Evolutionary conservation across 1,284 basidiomycete species (phyloP).

Genomic region (Boletus nobilissimus): DNA sequence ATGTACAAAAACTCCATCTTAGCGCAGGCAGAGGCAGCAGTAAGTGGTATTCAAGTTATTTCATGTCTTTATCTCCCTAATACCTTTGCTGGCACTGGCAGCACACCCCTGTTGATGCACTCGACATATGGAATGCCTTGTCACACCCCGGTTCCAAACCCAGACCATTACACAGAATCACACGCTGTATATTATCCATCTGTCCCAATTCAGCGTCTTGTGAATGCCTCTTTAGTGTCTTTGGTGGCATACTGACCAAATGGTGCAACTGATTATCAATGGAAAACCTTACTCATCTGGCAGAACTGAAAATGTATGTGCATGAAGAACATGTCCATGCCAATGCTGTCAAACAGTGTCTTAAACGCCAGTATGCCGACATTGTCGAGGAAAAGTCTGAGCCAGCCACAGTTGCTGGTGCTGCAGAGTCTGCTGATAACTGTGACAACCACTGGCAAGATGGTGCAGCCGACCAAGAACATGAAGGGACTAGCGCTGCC

Average conservation of each 20-base stretch:
- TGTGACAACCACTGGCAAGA: too few species aligned
- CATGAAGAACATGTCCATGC: slow-evolving; percentile 18
- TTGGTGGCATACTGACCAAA: slow-evolving; percentile 20
- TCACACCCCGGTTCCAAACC: slow-evolving; percentile 3
- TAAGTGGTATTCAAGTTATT: not conserved
- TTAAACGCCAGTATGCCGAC: not conserved
- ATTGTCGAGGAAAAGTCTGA: too few species aligned
- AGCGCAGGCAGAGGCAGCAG: not conserved
- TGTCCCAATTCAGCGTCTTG: slow-evolving; percentile 30
- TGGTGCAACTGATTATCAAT: slow-evolving; percentile 3
- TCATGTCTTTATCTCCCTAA: too few species aligned
- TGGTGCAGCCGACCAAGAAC: too few species aligned
- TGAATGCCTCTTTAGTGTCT: slow-evolving; percentile 24
- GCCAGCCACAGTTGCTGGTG: too few species aligned
- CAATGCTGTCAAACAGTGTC: slow-evolving; percentile 1
- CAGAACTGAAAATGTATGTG: slow-evolving; percentile 24
- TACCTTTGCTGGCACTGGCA: too few species aligned
- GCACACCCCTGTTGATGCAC: not conserved
- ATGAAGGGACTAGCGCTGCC: too few species aligned
- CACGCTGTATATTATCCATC: slow-evolving; percentile 17
- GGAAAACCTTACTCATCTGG: slow-evolving; percentile 5
- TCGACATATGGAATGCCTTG: not conserved
- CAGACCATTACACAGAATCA: slow-evolving; percentile 7
- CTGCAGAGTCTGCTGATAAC: too few species aligned
- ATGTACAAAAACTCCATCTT: slow-evolving; percentile 11